Base-by-base conservation (phyloP, 305 asterid species). In the Fraxinus nigra region DNA sequence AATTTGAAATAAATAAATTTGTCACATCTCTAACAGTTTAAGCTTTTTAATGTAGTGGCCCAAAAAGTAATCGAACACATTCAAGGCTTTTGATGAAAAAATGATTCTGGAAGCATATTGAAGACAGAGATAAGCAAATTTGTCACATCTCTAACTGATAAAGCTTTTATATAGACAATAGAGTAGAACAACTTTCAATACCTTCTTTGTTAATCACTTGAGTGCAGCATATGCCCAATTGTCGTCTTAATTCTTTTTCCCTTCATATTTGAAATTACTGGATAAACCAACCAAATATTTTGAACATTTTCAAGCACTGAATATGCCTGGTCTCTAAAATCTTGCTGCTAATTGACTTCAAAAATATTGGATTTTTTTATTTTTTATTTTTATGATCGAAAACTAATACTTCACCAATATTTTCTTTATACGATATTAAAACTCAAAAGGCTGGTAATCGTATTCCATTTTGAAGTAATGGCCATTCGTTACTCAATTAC, bases 331-430 rank as follows among this genome's bases (percentile, higher is more conserved):
- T 38, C 63, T 51, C 63, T 16, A 67, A 28, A 24, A 43, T 34
- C 26, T 38, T 59, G 26, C 38, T 35, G 22, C 11, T 43, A 9
- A 13, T 28, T 33, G 26, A 59, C n/a, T 34, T 34, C 20, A 10
- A 22, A 11, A 77, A 2, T 24, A 10, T 40, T 75, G 14, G 38
- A 75, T 34, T 56, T 80, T 35, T 84, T 28, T 65, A 38, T 30
- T 6, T 35, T 5, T 24, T 22, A 5, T 73, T 40, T 75, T 43
- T 13, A 75, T 4, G 38, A 76, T 4, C 20, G n/a, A 75, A 61
- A 67, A 81, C 76, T 30, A 61, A 32, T 14, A 81, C 10, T 65
- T 32, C 59, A 76, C 51, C 79, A 51, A 24, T 65, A 32, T 65
- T 65, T 54, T 65, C 73, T 24, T 10, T 3, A 65, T 3, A 65